These are phyloP conservation scores for Didymellaceae sp. DNA, from an alignment of 2,329 filamentous ascomycete genomes.

Conservation along the genomic window DNA sequence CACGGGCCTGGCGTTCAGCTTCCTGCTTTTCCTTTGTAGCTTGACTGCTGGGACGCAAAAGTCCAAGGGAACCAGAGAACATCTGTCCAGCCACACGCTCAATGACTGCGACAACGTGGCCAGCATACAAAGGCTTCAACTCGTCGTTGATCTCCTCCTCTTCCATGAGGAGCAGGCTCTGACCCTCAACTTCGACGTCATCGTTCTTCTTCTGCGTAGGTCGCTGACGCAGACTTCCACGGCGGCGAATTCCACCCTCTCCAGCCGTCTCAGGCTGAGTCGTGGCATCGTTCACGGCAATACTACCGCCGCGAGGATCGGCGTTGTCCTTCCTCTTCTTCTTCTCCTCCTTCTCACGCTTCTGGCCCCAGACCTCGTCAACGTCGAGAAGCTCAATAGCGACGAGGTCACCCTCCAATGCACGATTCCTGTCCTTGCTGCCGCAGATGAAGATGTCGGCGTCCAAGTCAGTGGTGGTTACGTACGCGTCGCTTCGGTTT, in stretches of 20 bases:
- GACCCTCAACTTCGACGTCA: slow-evolving; percentile 97
- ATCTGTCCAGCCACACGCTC: slow-evolving; percentile 97
- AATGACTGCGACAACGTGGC: slow-evolving; percentile 95
- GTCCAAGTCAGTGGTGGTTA: slow-evolving; percentile 92
- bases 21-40: slow-evolving; percentile 99
- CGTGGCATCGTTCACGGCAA: slow-evolving; percentile 69
- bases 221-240: slow-evolving; percentile 93
- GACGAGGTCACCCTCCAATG: slow-evolving; percentile 93
- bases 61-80: slow-evolving; percentile 95
- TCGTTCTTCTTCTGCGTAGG: slow-evolving; percentile 99
- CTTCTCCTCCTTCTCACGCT: slow-evolving; percentile 99
- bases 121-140: slow-evolving; percentile 95
- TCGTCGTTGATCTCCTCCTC: slow-evolving; percentile 99
- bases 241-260: slow-evolving; percentile 87
- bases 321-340: slow-evolving; percentile 99
- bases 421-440: slow-evolving; percentile 97
- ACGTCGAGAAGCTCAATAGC: slow-evolving; percentile 96
- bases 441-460: slow-evolving; percentile 99
- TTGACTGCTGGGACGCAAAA: slow-evolving; percentile 94
- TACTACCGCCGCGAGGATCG: slow-evolving; percentile 82
- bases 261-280: slow-evolving; percentile 64
- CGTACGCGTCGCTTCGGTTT: slow-evolving; percentile 97
- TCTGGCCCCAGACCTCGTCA: slow-evolving; percentile 98
- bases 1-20: slow-evolving; percentile 89
- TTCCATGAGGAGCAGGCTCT: slow-evolving; percentile 94